Percentiles rank a stretch among this genome's conserved stretches.
These are phyloP conservation scores for Dispira simplex DNA, from an alignment of 192 early-diverging fungal genomes.

Conservation along the genomic window DNA sequence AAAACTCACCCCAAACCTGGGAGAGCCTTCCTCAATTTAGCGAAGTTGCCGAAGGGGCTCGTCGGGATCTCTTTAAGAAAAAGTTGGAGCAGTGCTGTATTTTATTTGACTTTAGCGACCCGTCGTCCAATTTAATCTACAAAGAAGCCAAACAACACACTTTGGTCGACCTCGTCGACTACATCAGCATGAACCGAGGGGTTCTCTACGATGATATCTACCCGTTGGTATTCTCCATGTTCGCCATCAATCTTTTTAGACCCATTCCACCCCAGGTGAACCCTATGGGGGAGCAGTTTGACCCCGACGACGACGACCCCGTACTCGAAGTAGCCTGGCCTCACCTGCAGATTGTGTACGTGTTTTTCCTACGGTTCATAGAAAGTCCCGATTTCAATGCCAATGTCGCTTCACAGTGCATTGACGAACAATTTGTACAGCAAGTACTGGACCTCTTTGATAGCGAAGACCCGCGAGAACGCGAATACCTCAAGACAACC, in stretches of 20 bases:
- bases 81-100: constrained; percentile 87
- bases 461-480: constrained; percentile 95
- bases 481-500: constrained; percentile 97
- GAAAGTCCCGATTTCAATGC: constrained; percentile 98
- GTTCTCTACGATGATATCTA: constrained; percentile 83
- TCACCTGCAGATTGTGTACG: constrained; percentile 95
- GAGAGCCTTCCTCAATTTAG: too few relatives aligned
- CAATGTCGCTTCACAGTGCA: constrained; percentile 88
- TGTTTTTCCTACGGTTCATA: constrained; percentile 95
- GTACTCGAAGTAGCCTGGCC: constrained; percentile 95
- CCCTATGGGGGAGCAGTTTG: constrained; percentile 89
- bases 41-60: too few relatives aligned
- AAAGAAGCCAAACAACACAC: constrained; percentile 94
- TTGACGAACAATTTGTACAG: constrained; percentile 89
- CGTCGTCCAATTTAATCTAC: constrained; percentile 70
- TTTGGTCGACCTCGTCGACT: constrained; percentile 84
- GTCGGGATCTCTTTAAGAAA: too few relatives aligned
- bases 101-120: constrained; percentile 93
- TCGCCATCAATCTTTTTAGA: constrained; percentile 88
- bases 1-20: too few relatives aligned
- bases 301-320: constrained; percentile 99
- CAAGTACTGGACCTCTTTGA: constrained; percentile 97
- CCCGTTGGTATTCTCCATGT: constrained; percentile 89
- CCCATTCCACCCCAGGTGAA: constrained; percentile 94
- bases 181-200: constrained; percentile 76